Evolutionary conservation across 129 eudicot species (phyloP).

Genomic region (Flaveria brownii): DNA sequence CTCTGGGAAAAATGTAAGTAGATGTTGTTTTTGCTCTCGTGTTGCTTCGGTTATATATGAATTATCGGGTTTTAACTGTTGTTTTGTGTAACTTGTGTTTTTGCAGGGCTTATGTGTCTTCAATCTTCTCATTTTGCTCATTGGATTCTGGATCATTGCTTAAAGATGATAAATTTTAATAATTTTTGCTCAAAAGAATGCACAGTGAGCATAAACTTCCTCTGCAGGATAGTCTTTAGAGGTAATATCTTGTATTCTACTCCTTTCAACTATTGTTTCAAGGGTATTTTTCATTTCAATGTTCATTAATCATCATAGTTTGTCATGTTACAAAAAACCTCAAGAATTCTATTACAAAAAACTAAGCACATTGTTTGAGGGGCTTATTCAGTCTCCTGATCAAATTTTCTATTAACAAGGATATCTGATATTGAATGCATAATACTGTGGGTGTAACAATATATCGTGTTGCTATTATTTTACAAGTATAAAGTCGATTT

Average conservation of each 20-base stretch:
- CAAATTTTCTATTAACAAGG: neutral
- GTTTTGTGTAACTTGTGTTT: conserved; percentile 14
- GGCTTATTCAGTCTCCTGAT: neutral
- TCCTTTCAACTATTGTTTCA: conserved; percentile 20
- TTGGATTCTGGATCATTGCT: conserved; percentile 35
- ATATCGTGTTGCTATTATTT: conserved; percentile 4
- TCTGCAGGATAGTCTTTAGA: conserved; percentile 16
- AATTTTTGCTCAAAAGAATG: conserved; percentile 18
- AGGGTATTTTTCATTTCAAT: conserved; percentile 24
- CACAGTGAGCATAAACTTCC: conserved; percentile 19
- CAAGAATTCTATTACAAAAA: too few species aligned
- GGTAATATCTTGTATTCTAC: conserved; percentile 25
- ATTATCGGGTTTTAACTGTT: conserved; percentile 5
- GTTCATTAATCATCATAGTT: neutral
- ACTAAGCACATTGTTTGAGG: too few species aligned
- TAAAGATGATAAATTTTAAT: conserved; percentile 28
- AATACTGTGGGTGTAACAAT: neutral
- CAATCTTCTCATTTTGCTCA: conserved; percentile 32
- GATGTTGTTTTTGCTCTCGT: neutral
- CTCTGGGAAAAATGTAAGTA: conserved; percentile 58
- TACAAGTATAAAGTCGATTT: neutral
- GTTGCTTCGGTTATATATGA: neutral
- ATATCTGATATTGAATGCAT: neutral
- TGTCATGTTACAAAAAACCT: too few species aligned
- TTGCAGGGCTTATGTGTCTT: conserved; percentile 43